Base-by-base conservation (phyloP, 495 filamentous ascomycete species). In the Astrothelium subdiscretum region DNA sequence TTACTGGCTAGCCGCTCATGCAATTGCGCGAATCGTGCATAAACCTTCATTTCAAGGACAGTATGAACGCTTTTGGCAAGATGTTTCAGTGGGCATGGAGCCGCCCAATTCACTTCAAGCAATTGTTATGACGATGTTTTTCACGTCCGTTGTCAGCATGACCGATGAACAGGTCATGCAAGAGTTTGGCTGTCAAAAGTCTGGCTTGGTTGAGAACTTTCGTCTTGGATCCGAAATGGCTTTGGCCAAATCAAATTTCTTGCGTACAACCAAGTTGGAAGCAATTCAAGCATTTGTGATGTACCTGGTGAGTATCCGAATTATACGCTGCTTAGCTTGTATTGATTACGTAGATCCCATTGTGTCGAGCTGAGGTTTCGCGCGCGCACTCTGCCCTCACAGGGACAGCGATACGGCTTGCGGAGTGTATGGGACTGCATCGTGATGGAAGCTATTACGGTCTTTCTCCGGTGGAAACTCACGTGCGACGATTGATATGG, bases 391-490 rank as follows among this genome's bases (percentile, higher is more conserved):
- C 84, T 8, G 85, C 86, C 22, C 77, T 91, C 1, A 80, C 86
- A 3, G 86, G 85, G 24, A 81, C 86, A 22, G 85, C 85, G 11
- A 84, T 89, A 24, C 76, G 87, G 32, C 81, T 89, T 71, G 87
- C 86, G 31, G 85, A 89, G 73, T 88, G 86, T 67, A 88, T 89
- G 84, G 84, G 87, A 5, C 72, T 89, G n/a, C 84, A 90, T 69
- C 76, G 85, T 1, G 88, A 92, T 66, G 85, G 84, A 8, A 71
- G 72, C 18, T 65, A 72, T 44, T 88, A 85, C 62, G 81, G 83
- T 0, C 76, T 87, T 32, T 79, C 77, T 32, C 80, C 88, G 1
- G 77, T 88, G 5, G 88, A 90, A 64, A 81, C 83, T 4, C 87
- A 91, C 52, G 78, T 91, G 42, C 83, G 89, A 4, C 83, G 89